A percentile compares a stretch with the other conserved stretches of the same genome.
Evolutionary conservation across 2,329 filamentous ascomycete species (phyloP).

Genomic region (Cadophora luteo-olivacea): DNA sequence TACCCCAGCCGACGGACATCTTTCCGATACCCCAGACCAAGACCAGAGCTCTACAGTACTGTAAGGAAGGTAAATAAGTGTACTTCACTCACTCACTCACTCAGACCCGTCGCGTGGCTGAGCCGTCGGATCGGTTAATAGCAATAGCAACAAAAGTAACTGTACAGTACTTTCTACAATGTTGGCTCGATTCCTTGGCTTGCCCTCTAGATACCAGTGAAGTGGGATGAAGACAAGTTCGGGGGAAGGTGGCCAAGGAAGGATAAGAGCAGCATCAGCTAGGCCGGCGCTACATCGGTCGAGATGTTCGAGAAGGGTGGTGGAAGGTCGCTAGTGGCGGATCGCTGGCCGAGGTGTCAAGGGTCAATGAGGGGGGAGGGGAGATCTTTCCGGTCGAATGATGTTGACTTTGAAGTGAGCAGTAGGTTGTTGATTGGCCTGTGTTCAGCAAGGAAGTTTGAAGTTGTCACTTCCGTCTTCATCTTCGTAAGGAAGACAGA

Average conservation of each 20-base stretch:
- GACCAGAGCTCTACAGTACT: no score
- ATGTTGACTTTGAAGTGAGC: no score
- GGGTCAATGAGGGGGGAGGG: slow-evolving; percentile 55
- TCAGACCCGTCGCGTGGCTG: slow-evolving; percentile 8
- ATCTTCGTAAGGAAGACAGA: no score
- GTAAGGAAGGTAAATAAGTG: no score
- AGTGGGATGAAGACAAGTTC: neutral
- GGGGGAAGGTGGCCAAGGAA: neutral
- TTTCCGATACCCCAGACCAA: no score
- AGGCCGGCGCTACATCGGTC: slow-evolving; percentile 7
- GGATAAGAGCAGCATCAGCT: neutral
- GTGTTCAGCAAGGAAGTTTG: no score
- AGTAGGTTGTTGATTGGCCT: no score
- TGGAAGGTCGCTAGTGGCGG: slow-evolving; percentile 4
- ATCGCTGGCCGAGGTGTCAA: neutral
- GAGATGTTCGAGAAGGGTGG: slow-evolving; percentile 14
- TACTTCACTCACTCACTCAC: no score
- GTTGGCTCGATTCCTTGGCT: neutral
- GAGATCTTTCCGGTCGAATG: slow-evolving; percentile 51
- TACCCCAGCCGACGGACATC: neutral
- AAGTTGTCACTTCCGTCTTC: no score
- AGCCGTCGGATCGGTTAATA: slow-evolving; percentile 7
- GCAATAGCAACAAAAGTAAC: neutral
- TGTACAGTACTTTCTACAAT: neutral
- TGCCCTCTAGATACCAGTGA: neutral